Percentiles rank a stretch among this genome's conserved stretches.
Conservation (phyloP, 352 stramenopile genomes). For the Pythium oligandrum region DNA sequence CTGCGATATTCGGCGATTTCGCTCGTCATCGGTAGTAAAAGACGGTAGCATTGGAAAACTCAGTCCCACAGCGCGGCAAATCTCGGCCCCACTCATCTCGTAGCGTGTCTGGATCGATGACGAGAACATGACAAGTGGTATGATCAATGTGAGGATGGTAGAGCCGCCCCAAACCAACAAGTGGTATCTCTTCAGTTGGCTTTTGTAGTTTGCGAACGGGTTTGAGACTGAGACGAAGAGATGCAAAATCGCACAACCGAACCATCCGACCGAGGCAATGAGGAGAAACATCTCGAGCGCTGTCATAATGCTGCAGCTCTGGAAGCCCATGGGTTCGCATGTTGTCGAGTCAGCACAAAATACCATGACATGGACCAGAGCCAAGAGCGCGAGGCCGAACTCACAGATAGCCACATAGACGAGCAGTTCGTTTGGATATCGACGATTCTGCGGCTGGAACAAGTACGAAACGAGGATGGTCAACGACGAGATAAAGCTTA, state of each 20-base stretch:
- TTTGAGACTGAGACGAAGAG: slow-evolving; percentile 74
- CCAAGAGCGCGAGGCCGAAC: slow-evolving; percentile 41
- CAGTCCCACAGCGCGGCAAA: slow-evolving; percentile 45
- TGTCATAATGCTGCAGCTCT: slow-evolving; percentile 28
- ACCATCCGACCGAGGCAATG: slow-evolving; percentile 58
- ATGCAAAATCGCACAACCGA: slow-evolving; percentile 61
- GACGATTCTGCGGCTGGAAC: slow-evolving; percentile 24
- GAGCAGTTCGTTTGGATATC: slow-evolving; percentile 61
- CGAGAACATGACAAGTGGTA: slow-evolving; percentile 41
- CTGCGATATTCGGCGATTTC: slow-evolving; percentile 25
- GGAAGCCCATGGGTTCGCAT: slow-evolving; percentile 34
- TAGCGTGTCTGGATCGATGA: slow-evolving; percentile 25
- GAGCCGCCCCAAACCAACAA: slow-evolving; percentile 45
- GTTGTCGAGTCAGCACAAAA: slow-evolving; percentile 31
- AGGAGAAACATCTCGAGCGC: slow-evolving; percentile 60
- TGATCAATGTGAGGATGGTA: slow-evolving; percentile 30
- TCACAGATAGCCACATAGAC: slow-evolving; percentile 62
- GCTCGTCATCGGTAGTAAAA: slow-evolving; percentile 19
- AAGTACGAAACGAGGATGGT: slow-evolving; percentile 52
- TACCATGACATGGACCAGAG: slow-evolving; percentile 36
- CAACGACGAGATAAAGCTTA: slow-evolving; percentile 49
- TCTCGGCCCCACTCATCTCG: slow-evolving; percentile 36
- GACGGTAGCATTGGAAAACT: slow-evolving; percentile 40
- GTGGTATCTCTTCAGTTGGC: slow-evolving; percentile 53
- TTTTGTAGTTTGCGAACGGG: slow-evolving; percentile 69